phyloP scores from a whole-genome alignment of 768 basidiomycete species.

The Suillus brevipes region DNA sequence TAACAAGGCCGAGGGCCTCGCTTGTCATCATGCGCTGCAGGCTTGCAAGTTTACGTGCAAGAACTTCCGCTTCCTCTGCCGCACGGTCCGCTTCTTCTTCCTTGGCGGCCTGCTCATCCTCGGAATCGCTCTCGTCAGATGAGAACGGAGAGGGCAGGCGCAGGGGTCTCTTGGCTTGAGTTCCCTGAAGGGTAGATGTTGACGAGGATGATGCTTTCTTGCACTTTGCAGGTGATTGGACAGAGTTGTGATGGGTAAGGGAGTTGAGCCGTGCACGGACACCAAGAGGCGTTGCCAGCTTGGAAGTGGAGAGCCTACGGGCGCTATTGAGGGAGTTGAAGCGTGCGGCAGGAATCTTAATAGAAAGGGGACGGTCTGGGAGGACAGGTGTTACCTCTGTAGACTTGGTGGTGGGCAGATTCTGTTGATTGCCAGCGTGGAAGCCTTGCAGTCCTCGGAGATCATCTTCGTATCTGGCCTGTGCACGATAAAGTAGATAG shows the following conservation, averaged over 20 bases:
- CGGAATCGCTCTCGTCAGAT: slow-evolving; percentile 61
- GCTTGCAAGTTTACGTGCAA: slow-evolving; percentile 67
- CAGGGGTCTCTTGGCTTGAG: slow-evolving; percentile 36
- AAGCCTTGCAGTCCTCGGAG: slow-evolving; percentile 73
- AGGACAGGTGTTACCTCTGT: slow-evolving; percentile 17
- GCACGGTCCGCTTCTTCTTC: slow-evolving; percentile 71
- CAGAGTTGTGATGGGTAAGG: slow-evolving; percentile 51
- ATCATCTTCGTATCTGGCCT: slow-evolving; percentile 83
- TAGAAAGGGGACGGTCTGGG: slow-evolving; percentile 9
- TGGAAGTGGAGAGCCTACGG: slow-evolving; percentile 38
- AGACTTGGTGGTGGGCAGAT: slow-evolving; percentile 26
- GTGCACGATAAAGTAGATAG: slow-evolving; percentile 81
- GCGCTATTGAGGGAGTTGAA: slow-evolving; percentile 8
- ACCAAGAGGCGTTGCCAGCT: slow-evolving; percentile 54
- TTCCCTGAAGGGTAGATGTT: slow-evolving; percentile 64
- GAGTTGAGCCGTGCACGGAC: slow-evolving; percentile 75
- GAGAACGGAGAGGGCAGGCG: slow-evolving; percentile 53
- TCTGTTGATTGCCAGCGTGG: slow-evolving; percentile 45
- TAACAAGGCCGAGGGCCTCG: slow-evolving; percentile 70
- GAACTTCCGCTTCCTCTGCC: slow-evolving; percentile 64
- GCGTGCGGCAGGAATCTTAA: slow-evolving; percentile 7
- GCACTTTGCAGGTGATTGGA: slow-evolving; percentile 35
- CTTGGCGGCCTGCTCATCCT: slow-evolving; percentile 49
- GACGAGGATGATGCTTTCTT: slow-evolving; percentile 66
- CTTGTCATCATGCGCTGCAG: slow-evolving; percentile 73